phyloP scores from a whole-genome alignment of 2,329 filamentous ascomycete species.

The Leptodontidium sp. region DNA sequence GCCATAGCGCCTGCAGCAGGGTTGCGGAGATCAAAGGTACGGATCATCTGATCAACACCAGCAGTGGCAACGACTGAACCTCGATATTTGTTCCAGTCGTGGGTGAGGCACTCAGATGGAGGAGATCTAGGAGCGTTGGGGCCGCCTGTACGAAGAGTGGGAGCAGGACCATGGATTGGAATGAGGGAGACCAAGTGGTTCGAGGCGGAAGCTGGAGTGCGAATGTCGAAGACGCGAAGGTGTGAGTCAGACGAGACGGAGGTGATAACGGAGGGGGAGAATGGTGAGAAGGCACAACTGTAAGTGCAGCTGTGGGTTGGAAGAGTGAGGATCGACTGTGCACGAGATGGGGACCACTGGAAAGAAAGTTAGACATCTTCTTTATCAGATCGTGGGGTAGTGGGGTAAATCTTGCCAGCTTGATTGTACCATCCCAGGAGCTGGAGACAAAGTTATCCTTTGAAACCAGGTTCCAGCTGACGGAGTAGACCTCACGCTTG shows the following conservation, averaged over 20 bases:
- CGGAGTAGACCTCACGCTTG: slow-evolving; percentile 89
- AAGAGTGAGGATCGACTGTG: slow-evolving; percentile 80
- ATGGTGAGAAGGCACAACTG: slow-evolving; percentile 88
- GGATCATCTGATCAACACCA: slow-evolving; percentile 86
- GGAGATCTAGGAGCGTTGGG: slow-evolving; percentile 44
- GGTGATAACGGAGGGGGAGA: slow-evolving; percentile 84
- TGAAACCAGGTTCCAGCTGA: slow-evolving; percentile 88
- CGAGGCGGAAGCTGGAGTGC: slow-evolving; percentile 83
- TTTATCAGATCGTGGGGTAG: slow-evolving; percentile 24
- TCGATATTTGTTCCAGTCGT: slow-evolving; percentile 99
- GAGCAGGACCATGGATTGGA: slow-evolving; percentile 75
- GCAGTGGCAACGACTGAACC: slow-evolving; percentile 85
- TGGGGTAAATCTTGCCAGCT: slow-evolving; percentile 65
- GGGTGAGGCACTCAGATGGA: slow-evolving; percentile 79
- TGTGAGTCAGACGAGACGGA: slow-evolving; percentile 90
- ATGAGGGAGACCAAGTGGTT: slow-evolving; percentile 88
- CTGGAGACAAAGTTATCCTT: slow-evolving; percentile 92
- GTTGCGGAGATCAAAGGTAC: slow-evolving; percentile 89
- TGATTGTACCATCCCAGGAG: slow-evolving; percentile 96
- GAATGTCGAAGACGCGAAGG: slow-evolving; percentile 89
- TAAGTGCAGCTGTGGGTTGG: slow-evolving; percentile 96
- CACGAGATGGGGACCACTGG: slow-evolving; percentile 83
- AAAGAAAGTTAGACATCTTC: slow-evolving; percentile 19
- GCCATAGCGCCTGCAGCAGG: slow-evolving; percentile 76
- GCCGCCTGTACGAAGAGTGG: slow-evolving; percentile 39